These are phyloP conservation scores for Neostapfia colusana DNA, from an alignment of 176 grass and related monocot species.

Conservation along the genomic window DNA sequence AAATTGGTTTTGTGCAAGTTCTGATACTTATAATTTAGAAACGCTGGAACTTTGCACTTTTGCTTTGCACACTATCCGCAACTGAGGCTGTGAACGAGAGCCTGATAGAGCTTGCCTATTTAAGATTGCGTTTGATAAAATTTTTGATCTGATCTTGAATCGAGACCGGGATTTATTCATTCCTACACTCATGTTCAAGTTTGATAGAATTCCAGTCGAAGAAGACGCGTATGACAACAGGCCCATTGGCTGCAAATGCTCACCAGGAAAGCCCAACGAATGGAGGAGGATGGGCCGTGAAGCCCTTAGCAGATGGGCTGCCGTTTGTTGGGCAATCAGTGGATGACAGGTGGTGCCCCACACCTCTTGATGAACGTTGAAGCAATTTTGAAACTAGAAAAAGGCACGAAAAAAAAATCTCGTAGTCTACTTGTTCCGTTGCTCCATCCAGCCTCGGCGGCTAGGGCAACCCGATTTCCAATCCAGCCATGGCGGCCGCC, in stretches of 20 bases:
- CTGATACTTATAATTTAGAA: not conserved
- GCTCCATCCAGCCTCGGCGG: not conserved
- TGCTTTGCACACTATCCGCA: not conserved
- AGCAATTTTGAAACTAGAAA: not conserved
- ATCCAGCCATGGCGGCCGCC: slow-evolving; percentile 63
- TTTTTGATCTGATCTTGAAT: too few relatives aligned
- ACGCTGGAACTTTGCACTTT: not conserved
- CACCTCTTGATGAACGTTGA: not conserved
- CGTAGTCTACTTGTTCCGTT: not conserved
- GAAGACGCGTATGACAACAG: too few relatives aligned
- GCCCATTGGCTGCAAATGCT: too few relatives aligned
- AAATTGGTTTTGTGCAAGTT: not conserved
- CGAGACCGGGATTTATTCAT: too few relatives aligned
- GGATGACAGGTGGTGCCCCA: not conserved
- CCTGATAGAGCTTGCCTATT: too few relatives aligned
- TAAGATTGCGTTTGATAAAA: too few relatives aligned
- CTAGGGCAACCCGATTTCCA: too few relatives aligned
- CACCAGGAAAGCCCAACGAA: not conserved
- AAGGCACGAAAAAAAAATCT: not conserved
- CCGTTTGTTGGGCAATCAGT: too few relatives aligned
- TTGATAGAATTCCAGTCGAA: too few relatives aligned
- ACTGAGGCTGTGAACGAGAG: too few relatives aligned
- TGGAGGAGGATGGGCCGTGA: not conserved
- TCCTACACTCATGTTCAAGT: too few relatives aligned
- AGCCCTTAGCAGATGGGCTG: not conserved